A percentile compares a stretch with the other conserved stretches of the same genome.
phyloP scores from a whole-genome alignment of 1,139 yeast species.

The Candida freyschussii region DNA sequence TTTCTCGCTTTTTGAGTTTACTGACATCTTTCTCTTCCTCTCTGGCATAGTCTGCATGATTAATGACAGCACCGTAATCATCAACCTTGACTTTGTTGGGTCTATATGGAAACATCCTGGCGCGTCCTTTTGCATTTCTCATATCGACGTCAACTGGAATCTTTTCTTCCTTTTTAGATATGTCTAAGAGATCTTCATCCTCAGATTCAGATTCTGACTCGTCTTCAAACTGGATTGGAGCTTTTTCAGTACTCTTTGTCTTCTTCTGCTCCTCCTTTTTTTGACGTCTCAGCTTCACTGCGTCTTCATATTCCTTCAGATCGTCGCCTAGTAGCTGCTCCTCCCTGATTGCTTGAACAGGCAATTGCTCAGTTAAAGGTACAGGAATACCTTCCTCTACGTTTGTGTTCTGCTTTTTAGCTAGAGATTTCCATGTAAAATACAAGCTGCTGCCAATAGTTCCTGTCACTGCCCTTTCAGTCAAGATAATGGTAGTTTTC shows the following conservation, averaged over 20 bases:
- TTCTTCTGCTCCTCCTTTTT: slow-evolving; percentile 27
- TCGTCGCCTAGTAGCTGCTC: slow-evolving; percentile 48
- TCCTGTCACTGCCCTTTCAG: slow-evolving; percentile 50
- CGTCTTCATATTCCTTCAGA: slow-evolving; percentile 42
- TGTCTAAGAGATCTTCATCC: slow-evolving; percentile 24
- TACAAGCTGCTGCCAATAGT: slow-evolving; percentile 45
- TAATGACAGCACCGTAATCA: slow-evolving; percentile 79
- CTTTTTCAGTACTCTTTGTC: slow-evolving; percentile 22
- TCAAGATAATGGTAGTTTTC: slow-evolving; percentile 64
- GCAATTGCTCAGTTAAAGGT: slow-evolving; percentile 40
- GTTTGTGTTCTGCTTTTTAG: slow-evolving; percentile 32
- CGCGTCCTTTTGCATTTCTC: slow-evolving; percentile 55
- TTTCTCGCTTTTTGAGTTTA: slow-evolving; percentile 21
- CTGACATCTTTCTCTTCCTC: slow-evolving; percentile 42
- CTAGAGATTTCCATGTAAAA: slow-evolving; percentile 46
- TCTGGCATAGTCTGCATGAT: slow-evolving; percentile 58
- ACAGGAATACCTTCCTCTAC: slow-evolving; percentile 56
- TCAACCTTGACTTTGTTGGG: slow-evolving; percentile 59
- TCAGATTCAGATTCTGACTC: slow-evolving; percentile 27
- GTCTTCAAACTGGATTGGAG: slow-evolving; percentile 31
- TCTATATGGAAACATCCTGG: slow-evolving; percentile 74
- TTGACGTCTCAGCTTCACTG: slow-evolving; percentile 37
- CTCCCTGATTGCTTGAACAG: slow-evolving; percentile 39
- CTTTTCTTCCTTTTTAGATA: slow-evolving; percentile 21
- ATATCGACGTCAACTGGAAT: slow-evolving; percentile 56